Conservation (phyloP, 805 yeast genomes). For the Kodamaea lidongshanica region DNA sequence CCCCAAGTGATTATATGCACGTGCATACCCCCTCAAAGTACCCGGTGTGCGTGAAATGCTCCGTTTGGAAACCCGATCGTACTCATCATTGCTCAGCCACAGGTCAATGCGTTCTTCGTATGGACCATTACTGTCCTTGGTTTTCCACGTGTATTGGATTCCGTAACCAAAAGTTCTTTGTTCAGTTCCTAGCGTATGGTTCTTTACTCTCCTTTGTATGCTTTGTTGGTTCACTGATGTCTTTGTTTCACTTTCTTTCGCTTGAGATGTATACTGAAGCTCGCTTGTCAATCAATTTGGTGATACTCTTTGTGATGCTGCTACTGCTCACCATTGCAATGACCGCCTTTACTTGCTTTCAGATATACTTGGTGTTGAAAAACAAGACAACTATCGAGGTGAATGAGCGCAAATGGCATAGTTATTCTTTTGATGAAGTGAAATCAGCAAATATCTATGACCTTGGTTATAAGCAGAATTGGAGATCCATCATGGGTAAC, state of each 20-base stretch:
- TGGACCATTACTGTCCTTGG: conserved; percentile 83
- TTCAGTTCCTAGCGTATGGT: conserved; percentile 62
- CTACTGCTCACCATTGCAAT: conserved; percentile 47
- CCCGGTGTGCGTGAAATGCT: conserved; percentile 51
- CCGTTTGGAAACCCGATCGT: conserved; percentile 56
- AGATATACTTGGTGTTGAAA: conserved; percentile 49
- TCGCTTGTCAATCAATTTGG: conserved; percentile 50
- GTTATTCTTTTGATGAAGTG: conserved; percentile 34
- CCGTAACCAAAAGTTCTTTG: conserved; percentile 69
- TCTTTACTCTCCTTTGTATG: conserved; percentile 42
- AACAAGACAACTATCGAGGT: conserved; percentile 83
- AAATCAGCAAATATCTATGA: conserved; percentile 67
- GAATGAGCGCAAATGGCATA: conserved; percentile 47
- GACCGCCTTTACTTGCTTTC: conserved; percentile 46
- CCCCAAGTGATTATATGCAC: conserved; percentile 32
- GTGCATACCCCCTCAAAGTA: conserved; percentile 40
- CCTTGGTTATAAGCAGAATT: conserved; percentile 58
- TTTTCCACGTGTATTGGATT: conserved; percentile 84
- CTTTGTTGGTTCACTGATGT: conserved; percentile 31
- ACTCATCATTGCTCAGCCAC: conserved; percentile 53
- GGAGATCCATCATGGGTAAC: conserved; percentile 70
- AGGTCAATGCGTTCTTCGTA: conserved; percentile 39
- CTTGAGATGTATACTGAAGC: conserved; percentile 30
- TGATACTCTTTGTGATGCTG: conserved; percentile 55
- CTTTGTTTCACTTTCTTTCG: conserved; percentile 45